Conservation (phyloP, 2,329 filamentous ascomycete genomes). For the Pseudogymnoascus sp. region DNA sequence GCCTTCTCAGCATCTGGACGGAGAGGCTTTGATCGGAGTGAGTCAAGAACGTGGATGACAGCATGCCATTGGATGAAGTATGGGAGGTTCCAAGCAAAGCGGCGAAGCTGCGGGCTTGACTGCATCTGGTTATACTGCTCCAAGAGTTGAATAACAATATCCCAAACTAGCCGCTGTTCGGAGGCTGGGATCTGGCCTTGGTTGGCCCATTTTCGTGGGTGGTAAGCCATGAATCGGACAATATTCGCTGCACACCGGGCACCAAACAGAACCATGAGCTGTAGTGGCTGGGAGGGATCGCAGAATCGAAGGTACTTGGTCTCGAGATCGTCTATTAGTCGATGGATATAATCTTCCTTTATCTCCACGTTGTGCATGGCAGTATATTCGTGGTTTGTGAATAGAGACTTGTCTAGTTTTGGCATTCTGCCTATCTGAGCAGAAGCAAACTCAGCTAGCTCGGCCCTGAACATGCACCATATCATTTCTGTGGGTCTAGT, state of each 20-base stretch:
- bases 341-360: slow-evolving; percentile 10
- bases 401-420: slow-evolving; percentile 5
- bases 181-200: slow-evolving; percentile 14
- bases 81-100: slow-evolving; percentile 15
- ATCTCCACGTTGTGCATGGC: slow-evolving; percentile 11
- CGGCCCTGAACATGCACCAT: slow-evolving; percentile 11
- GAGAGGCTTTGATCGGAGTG: slow-evolving; percentile 19
- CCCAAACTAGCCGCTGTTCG: slow-evolving; percentile 19
- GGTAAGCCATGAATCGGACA: slow-evolving; percentile 17
- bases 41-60: slow-evolving; percentile 21
- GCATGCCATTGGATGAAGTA: slow-evolving; percentile 21
- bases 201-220: slow-evolving; percentile 16
- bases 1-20: slow-evolving; percentile 24
- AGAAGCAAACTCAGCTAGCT: slow-evolving; percentile 12
- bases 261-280: slow-evolving; percentile 20
- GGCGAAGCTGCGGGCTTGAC: slow-evolving; percentile 22
- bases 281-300: slow-evolving; percentile 30
- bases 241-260: slow-evolving; percentile 9
- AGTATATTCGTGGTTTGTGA: slow-evolving; percentile 13
- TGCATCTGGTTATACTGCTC: slow-evolving; percentile 27
- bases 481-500: slow-evolving; percentile 47
- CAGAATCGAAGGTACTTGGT: slow-evolving; percentile 31
- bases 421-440: slow-evolving; percentile 8
- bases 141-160: slow-evolving; percentile 27
- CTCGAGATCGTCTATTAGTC: slow-evolving; percentile 30